These are phyloP conservation scores for Fusarium aywerte DNA, from an alignment of 2,329 filamentous ascomycete species.

Conservation along the genomic window DNA sequence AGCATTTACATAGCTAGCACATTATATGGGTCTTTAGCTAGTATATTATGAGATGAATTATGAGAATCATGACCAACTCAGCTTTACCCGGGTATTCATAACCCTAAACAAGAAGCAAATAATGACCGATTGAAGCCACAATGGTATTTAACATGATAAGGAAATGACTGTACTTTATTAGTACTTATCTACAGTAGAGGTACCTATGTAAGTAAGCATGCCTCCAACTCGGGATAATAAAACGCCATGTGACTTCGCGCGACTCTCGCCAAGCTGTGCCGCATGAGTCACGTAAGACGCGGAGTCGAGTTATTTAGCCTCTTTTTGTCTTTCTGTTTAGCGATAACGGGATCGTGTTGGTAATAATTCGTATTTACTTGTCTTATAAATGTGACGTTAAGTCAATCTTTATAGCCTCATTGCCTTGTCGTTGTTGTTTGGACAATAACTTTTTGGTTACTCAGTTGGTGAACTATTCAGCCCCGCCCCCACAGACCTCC, in stretches of 20 bases:
- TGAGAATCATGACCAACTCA: neutral
- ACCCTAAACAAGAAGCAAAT: neutral
- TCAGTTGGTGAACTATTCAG: constrained; percentile 22
- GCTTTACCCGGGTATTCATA: neutral
- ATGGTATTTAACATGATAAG: neutral
- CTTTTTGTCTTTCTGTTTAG: neutral
- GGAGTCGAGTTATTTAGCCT: constrained; percentile 12
- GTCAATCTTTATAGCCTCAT: neutral
- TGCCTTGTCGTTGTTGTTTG: neutral
- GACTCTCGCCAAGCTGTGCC: constrained; percentile 41
- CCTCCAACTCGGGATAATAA: constrained; percentile 7
- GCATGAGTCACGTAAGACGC: constrained; percentile 45
- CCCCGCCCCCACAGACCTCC: constrained; percentile 23
- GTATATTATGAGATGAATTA: neutral
- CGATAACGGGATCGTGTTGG: constrained; percentile 30
- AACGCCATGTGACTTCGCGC: constrained; percentile 48
- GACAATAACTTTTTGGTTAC: neutral
- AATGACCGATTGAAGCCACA: neutral
- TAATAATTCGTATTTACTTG: neutral
- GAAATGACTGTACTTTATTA: neutral
- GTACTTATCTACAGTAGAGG: neutral
- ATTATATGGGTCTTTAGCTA: neutral
- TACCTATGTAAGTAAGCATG: constrained; percentile 12
- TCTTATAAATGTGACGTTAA: constrained; percentile 10
- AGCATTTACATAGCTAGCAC: neutral